phyloP scores from a whole-genome alignment of 345 rosid genomes.

The Camelina hispida region DNA sequence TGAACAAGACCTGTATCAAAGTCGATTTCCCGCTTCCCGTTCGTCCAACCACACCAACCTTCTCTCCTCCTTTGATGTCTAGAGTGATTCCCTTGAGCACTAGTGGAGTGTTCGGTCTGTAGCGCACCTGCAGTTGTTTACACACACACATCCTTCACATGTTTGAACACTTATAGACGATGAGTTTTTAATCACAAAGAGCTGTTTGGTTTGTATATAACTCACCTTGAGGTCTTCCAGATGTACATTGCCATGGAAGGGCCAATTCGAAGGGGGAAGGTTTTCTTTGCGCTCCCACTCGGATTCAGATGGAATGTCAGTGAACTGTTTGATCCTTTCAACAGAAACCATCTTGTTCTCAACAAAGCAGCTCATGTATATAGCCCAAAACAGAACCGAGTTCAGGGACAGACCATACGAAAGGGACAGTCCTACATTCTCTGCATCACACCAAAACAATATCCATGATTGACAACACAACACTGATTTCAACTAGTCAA shows the following conservation, averaged over 20 bases:
- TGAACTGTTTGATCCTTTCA: slow-evolving; percentile 91
- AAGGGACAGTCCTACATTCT: slow-evolving; percentile 85
- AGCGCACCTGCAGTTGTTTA: slow-evolving; percentile 65
- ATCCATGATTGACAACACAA: background rate
- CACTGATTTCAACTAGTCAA: background rate
- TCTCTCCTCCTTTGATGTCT: slow-evolving; percentile 82
- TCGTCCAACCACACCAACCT: slow-evolving; percentile 91
- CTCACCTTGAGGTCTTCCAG: slow-evolving; percentile 81
- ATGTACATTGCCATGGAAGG: slow-evolving; percentile 69
- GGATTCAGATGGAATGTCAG: slow-evolving; percentile 79
- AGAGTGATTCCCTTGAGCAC: slow-evolving; percentile 84
- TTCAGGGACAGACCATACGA: slow-evolving; percentile 94
- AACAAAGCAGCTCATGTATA: slow-evolving; percentile 84
- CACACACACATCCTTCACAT: slow-evolving; percentile 13
- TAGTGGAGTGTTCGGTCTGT: slow-evolving; percentile 85
- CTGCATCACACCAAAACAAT: slow-evolving; percentile 47
- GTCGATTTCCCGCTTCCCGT: slow-evolving; percentile 98
- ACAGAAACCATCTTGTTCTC: slow-evolving; percentile 94
- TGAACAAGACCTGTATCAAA: slow-evolving; percentile 82
- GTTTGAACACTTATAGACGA: background rate
- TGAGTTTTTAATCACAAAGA: background rate
- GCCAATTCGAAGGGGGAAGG: slow-evolving; percentile 79
- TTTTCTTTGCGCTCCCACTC: slow-evolving; percentile 69
- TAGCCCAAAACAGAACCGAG: slow-evolving; percentile 73
- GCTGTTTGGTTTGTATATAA: background rate